phyloP scores from a whole-genome alignment of 805 yeast genomes.

The Candida railenensis region DNA sequence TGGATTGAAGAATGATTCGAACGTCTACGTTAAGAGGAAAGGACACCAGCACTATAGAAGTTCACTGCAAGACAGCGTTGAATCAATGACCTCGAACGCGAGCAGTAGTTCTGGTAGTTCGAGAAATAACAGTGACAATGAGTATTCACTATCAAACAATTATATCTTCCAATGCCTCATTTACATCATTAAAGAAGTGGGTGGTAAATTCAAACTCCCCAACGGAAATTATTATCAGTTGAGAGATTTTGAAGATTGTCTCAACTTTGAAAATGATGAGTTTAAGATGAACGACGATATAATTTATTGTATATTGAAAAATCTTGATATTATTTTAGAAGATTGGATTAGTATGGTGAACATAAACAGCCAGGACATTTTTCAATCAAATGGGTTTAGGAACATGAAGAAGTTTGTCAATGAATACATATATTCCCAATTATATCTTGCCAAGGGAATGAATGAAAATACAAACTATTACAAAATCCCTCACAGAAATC shows the following conservation, averaged over 20 bases:
- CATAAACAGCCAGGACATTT: background rate
- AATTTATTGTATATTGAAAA: conserved; percentile 5
- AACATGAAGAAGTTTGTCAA: conserved; percentile 5
- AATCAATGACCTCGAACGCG: background rate
- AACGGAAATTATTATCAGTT: background rate
- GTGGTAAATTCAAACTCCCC: conserved; percentile 3
- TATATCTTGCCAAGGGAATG: background rate
- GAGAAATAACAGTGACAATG: conserved; percentile 7
- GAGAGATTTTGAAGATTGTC: conserved; percentile 7
- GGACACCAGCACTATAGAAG: conserved; percentile 1
- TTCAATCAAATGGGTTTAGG: conserved; percentile 2
- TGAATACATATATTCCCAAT: conserved; percentile 6
- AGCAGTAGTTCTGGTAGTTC: conserved; percentile 1
- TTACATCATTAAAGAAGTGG: conserved; percentile 16
- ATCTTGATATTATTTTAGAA: conserved; percentile 1
- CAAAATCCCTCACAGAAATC: conserved; percentile 4
- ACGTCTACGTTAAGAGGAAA: background rate
- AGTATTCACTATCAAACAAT: conserved; percentile 14
- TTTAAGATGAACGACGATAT: conserved; percentile 5
- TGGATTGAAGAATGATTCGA: conserved; percentile 15
- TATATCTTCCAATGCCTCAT: conserved; percentile 28
- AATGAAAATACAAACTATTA: conserved; percentile 1
- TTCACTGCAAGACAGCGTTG: conserved; percentile 4
- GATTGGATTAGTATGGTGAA: conserved; percentile 3
- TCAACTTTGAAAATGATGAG: conserved; percentile 9